These are phyloP conservation scores for Creolimax fragrantissima DNA, from an alignment of 78 protist species.

Conservation along the genomic window DNA sequence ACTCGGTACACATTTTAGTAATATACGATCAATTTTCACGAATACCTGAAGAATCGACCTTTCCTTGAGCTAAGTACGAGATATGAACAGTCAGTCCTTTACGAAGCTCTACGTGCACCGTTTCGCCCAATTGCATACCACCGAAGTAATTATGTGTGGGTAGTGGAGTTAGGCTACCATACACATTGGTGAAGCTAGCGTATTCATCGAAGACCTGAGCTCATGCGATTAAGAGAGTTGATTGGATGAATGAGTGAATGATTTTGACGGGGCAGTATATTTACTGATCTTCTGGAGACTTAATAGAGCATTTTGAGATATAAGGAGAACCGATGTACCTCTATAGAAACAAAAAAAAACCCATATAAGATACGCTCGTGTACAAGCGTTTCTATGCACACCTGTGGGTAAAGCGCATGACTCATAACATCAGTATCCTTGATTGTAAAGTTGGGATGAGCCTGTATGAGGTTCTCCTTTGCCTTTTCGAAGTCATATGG, in stretches of 20 bases:
- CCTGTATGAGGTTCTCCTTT: neutral
- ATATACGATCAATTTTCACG: too few relatives aligned
- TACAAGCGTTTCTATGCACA: too few relatives aligned
- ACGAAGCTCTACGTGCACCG: slow-evolving; percentile 18
- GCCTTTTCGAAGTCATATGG: slow-evolving; percentile 33
- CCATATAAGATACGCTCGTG: too few relatives aligned
- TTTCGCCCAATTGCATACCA: slow-evolving; percentile 30
- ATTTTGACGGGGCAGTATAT: too few relatives aligned
- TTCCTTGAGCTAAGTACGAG: neutral
- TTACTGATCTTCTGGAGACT: too few relatives aligned
- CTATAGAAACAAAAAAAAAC: too few relatives aligned
- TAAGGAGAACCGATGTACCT: too few relatives aligned
- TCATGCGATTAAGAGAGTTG: too few relatives aligned
- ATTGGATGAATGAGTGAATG: too few relatives aligned
- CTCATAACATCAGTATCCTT: slow-evolving; percentile 10
- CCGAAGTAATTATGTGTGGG: slow-evolving; percentile 42
- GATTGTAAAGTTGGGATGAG: neutral
- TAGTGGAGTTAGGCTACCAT: slow-evolving; percentile 28
- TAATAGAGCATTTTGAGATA: too few relatives aligned
- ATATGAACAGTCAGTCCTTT: slow-evolving; percentile 23
- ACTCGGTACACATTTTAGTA: too few relatives aligned
- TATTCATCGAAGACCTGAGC: slow-evolving; percentile 31
- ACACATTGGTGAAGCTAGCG: neutral
- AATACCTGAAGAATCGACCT: neutral
- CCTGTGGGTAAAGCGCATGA: slow-evolving; percentile 37